Conservation (phyloP, 1,284 basidiomycete species). For the Cystobasidium sp. region DNA sequence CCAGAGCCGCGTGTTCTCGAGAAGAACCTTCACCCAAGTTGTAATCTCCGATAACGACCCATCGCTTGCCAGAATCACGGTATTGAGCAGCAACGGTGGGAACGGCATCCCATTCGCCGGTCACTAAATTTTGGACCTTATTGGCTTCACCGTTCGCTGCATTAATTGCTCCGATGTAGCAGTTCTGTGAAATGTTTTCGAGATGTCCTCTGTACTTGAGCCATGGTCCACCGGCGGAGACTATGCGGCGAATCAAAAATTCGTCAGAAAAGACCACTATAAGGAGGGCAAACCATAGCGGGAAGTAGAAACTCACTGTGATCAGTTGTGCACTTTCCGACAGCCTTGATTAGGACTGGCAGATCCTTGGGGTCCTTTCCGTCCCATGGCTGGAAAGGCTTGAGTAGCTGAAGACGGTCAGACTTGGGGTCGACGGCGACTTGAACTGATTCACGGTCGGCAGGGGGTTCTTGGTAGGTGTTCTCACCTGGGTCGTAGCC, state of each 20-base stretch:
- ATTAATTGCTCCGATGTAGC: slow-evolving; percentile 90
- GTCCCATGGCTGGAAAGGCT: slow-evolving; percentile 90
- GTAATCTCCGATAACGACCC: slow-evolving; percentile 62
- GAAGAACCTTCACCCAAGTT: slow-evolving; percentile 87
- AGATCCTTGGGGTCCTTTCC: slow-evolving; percentile 88
- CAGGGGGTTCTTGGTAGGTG: slow-evolving; percentile 94
- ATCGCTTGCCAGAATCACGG: slow-evolving; percentile 86
- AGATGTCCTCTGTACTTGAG: slow-evolving; percentile 99
- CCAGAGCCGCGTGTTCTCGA: slow-evolving; percentile 73
- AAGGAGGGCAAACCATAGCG: neutral
- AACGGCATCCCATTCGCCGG: slow-evolving; percentile 83
- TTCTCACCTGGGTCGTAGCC: slow-evolving; percentile 97
- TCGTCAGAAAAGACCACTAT: slow-evolving; percentile 62
- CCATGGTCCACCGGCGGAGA: slow-evolving; percentile 97
- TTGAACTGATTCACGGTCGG: slow-evolving; percentile 77
- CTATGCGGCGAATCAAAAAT: slow-evolving; percentile 39
- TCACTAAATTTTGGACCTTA: slow-evolving; percentile 88
- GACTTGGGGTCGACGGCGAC: slow-evolving; percentile 87
- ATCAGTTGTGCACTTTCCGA: slow-evolving; percentile 92
- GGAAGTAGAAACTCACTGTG: slow-evolving; percentile 53
- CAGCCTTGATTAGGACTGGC: slow-evolving; percentile 95
- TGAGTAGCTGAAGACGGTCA: slow-evolving; percentile 91
- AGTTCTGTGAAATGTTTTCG: slow-evolving; percentile 98
- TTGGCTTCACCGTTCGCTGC: slow-evolving; percentile 91
- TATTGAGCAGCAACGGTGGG: slow-evolving; percentile 84